Evolutionary conservation across 805 yeast species (phyloP).

Genomic region (Candida manassasensis): DNA sequence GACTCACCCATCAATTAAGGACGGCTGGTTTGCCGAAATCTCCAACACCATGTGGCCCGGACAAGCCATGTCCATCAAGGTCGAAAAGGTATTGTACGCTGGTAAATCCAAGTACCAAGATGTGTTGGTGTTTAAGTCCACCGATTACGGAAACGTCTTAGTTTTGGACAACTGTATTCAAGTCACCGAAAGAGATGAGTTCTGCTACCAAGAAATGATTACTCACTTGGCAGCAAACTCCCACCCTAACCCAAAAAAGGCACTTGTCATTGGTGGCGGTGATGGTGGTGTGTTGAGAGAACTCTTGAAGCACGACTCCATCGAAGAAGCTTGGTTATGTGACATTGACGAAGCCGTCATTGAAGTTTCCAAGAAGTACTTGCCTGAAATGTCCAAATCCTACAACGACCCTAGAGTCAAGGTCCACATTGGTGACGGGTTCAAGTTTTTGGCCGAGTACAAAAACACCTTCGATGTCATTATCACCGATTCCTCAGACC

Average conservation of each 20-base stretch:
- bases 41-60: slow-evolving; percentile 99
- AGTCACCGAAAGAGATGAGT: slow-evolving; percentile 96
- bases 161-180: slow-evolving; percentile 94
- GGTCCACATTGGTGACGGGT: slow-evolving; percentile 95
- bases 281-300: slow-evolving; percentile 98
- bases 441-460: slow-evolving; percentile 82
- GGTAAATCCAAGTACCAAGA: slow-evolving; percentile 91
- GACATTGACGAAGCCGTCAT: slow-evolving; percentile 96
- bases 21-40: slow-evolving; percentile 97
- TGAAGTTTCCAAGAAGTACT: slow-evolving; percentile 75
- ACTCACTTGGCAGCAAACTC: slow-evolving; percentile 88
- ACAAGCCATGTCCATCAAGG: slow-evolving; percentile 90
- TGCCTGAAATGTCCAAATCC: slow-evolving; percentile 83
- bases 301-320: slow-evolving; percentile 79
- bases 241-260: slow-evolving; percentile 91
- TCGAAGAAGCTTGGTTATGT: slow-evolving; percentile 86
- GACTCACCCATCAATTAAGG: slow-evolving; percentile 56
- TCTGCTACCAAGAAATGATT: slow-evolving; percentile 97
- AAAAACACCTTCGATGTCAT: slow-evolving; percentile 89
- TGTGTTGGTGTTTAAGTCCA: slow-evolving; percentile 85
- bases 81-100: slow-evolving; percentile 78
- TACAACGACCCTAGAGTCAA: slow-evolving; percentile 84
- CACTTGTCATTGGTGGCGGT: slow-evolving; percentile 96
- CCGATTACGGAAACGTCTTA: slow-evolving; percentile 91
- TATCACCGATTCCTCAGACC: slow-evolving; percentile 91